phyloP scores from a whole-genome alignment of 2,329 filamentous ascomycete species.

The Elsinoe ampelina region DNA sequence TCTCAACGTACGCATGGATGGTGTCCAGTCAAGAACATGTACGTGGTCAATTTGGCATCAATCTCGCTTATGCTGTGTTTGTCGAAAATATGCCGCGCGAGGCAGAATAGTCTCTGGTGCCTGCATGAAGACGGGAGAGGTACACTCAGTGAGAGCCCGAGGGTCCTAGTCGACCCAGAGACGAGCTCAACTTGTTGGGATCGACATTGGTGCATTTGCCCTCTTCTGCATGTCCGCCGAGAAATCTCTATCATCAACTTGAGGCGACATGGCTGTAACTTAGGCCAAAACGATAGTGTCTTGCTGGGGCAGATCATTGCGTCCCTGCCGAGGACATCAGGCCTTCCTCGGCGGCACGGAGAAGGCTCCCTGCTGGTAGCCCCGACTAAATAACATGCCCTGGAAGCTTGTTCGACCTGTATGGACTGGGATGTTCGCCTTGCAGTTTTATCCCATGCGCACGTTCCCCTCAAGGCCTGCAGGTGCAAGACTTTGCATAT shows the following conservation, averaged over 20 bases:
- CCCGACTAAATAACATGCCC: background rate
- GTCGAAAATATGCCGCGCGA: background rate
- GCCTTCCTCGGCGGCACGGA: background rate
- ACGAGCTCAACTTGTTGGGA: slow-evolving; percentile 1
- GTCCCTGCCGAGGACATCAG: background rate
- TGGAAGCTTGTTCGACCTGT: background rate
- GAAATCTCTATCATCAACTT: background rate
- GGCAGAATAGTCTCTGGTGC: background rate
- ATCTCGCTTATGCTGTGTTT: slow-evolving; percentile 1
- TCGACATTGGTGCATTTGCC: background rate
- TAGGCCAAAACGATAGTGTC: background rate
- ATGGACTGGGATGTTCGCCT: background rate
- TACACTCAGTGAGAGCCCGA: background rate
- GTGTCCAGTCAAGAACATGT: background rate
- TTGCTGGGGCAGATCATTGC: background rate
- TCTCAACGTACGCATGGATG: background rate
- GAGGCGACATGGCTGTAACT: background rate
- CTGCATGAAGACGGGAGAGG: background rate
- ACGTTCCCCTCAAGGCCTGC: background rate
- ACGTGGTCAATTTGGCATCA: slow-evolving; percentile 1
- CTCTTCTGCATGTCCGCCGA: background rate
- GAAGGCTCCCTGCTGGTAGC: background rate
- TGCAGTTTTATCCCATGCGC: background rate
- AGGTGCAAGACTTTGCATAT: background rate
- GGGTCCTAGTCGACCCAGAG: background rate